These are phyloP conservation scores for Neocucurbitaria cava DNA, from an alignment of 2,329 filamentous ascomycete genomes.

Conservation along the genomic window DNA sequence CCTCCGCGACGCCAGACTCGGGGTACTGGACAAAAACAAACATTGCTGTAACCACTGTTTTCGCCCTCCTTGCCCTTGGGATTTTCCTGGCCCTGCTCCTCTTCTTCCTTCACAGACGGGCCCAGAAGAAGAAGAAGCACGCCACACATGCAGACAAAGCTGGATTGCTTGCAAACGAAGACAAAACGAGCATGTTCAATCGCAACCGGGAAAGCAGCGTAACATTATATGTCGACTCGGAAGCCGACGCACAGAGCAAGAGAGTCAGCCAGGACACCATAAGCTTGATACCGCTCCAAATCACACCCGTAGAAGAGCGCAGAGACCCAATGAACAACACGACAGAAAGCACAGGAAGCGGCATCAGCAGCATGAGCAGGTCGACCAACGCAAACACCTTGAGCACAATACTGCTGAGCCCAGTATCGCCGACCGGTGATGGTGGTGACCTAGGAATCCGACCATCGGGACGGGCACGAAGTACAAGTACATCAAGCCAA, in stretches of 20 bases:
- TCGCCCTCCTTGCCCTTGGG: slow-evolving; percentile 30
- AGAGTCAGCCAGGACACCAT: slow-evolving; percentile 32
- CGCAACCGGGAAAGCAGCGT: slow-evolving; percentile 36
- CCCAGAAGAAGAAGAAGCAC: slow-evolving; percentile 36
- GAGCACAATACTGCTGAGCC: slow-evolving; percentile 32
- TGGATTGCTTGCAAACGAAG: slow-evolving; percentile 37
- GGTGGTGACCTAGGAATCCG: slow-evolving; percentile 24
- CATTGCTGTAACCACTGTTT: slow-evolving; percentile 35
- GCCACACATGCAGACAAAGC: slow-evolving; percentile 25
- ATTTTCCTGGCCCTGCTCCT: slow-evolving; percentile 25
- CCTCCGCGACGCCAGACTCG: slow-evolving; percentile 12
- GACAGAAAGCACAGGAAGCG: slow-evolving; percentile 27
- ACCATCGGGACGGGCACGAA: slow-evolving; percentile 26
- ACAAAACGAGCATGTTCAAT: slow-evolving; percentile 45
- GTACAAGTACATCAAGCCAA: slow-evolving; percentile 36
- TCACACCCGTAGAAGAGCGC: slow-evolving; percentile 30
- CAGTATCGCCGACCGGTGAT: slow-evolving; percentile 21
- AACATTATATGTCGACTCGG: slow-evolving; percentile 37
- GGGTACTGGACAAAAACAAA: slow-evolving; percentile 34
- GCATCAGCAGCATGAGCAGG: slow-evolving; percentile 27
- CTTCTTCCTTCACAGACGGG: slow-evolving; percentile 30
- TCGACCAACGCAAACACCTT: slow-evolving; percentile 22
- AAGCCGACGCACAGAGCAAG: slow-evolving; percentile 23
- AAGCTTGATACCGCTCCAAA: slow-evolving; percentile 35
- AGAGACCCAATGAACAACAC: slow-evolving; percentile 15